Conservation (phyloP, 2,329 filamentous ascomycete species). For the Grosmannia serpens region DNA sequence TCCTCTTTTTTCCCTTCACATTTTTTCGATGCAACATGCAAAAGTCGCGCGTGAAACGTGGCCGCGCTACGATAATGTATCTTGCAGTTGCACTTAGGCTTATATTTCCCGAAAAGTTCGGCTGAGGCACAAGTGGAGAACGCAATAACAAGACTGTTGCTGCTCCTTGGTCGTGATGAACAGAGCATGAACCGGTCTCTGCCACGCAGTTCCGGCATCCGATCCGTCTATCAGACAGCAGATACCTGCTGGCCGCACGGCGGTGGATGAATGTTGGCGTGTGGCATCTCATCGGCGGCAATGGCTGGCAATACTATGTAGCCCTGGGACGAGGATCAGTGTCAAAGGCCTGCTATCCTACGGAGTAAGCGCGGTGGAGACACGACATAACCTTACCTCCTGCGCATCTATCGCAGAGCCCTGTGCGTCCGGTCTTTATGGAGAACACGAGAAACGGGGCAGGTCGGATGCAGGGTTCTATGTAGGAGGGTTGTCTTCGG, state of each 20-base stretch:
- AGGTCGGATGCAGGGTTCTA: not conserved
- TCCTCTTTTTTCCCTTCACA: too few species aligned
- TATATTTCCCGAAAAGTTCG: too few species aligned
- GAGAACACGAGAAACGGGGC: not conserved
- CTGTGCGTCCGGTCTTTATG: not conserved
- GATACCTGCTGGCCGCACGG: not conserved
- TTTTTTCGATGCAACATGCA: too few species aligned
- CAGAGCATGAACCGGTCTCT: too few species aligned
- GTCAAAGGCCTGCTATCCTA: not conserved
- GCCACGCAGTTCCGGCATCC: too few species aligned
- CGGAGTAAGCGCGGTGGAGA: not conserved
- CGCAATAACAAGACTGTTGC: too few species aligned
- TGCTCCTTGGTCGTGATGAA: too few species aligned
- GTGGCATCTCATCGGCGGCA: not conserved
- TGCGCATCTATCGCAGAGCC: not conserved
- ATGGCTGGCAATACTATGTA: not conserved
- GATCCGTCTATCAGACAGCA: not conserved
- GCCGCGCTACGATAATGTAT: too few species aligned
- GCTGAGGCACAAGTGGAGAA: too few species aligned
- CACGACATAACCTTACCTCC: not conserved
- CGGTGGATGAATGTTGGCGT: not conserved
- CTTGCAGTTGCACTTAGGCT: too few species aligned
- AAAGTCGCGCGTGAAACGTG: too few species aligned
- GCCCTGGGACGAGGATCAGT: not conserved
- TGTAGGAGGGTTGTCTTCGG: slow-evolving; percentile 1